phyloP scores from a whole-genome alignment of 306 rosid species.

The Astragalus glycyphyllos region DNA sequence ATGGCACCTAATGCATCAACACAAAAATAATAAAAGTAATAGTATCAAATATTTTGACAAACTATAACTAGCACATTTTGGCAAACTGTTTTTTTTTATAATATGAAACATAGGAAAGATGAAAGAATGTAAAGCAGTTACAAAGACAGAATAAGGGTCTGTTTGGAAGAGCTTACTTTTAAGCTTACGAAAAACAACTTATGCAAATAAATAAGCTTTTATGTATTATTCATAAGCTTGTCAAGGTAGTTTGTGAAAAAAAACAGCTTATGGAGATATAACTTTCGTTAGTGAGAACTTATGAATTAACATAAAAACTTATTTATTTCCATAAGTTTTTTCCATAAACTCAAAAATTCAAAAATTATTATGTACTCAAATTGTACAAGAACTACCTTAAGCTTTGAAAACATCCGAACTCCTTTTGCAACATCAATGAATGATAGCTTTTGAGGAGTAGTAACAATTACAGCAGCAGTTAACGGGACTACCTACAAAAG shows the following conservation, averaged over 20 bases:
- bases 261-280: neutral
- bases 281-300: too few relatives aligned
- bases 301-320: too few relatives aligned
- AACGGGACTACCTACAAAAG: conserved; percentile 80
- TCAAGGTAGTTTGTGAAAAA: neutral
- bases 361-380: conserved; percentile 4
- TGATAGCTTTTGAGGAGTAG: conserved; percentile 96
- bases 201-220: too few relatives aligned
- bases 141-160: neutral
- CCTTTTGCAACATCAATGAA: conserved; percentile 99
- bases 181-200: too few relatives aligned
- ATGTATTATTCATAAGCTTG: too few relatives aligned
- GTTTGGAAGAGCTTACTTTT: too few relatives aligned
- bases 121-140: neutral
- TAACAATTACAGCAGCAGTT: conserved; percentile 95
- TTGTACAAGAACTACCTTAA: conserved; percentile 64
- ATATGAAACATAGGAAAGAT: conserved; percentile 5
- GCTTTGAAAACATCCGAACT: conserved; percentile 98
- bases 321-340: too few relatives aligned
- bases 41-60: conserved; percentile 15
- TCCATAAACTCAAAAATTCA: too few relatives aligned
- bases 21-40: conserved; percentile 25
- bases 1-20: conserved; percentile 74
- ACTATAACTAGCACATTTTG: conserved; percentile 13
- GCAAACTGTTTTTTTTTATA: neutral